These are phyloP conservation scores for Tolypocladium nubicola DNA, from an alignment of 2,329 filamentous ascomycete species.

Conservation along the genomic window DNA sequence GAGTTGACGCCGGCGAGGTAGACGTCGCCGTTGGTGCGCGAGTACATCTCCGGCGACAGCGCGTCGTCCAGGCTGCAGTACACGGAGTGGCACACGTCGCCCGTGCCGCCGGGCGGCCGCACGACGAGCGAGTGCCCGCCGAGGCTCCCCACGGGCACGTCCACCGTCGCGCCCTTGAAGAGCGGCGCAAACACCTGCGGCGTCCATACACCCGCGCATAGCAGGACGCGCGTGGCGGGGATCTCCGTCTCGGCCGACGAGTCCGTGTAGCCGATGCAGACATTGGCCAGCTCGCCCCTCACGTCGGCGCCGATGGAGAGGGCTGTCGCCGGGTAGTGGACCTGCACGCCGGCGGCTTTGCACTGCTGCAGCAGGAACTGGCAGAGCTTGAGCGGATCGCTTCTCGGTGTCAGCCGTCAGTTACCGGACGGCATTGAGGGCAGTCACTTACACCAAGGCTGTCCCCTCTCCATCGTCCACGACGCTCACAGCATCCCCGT, in stretches of 20 bases:
- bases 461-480: conserved; percentile 51
- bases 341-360: conserved; percentile 46
- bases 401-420: conserved; percentile 14
- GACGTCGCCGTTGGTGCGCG: conserved; percentile 54
- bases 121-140: conserved; percentile 66
- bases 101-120: conserved; percentile 35
- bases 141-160: conserved; percentile 41
- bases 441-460: conserved; percentile 49
- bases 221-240: conserved; percentile 53
- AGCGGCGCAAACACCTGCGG: conserved; percentile 51
- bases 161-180: conserved; percentile 44
- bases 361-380: conserved; percentile 50
- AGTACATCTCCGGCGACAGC: conserved; percentile 64
- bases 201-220: conserved; percentile 65
- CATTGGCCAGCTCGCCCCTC: conserved; percentile 36
- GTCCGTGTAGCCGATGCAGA: conserved; percentile 36
- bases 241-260: conserved; percentile 38
- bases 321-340: conserved; percentile 55
- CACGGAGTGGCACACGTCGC: conserved; percentile 54
- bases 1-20: conserved; percentile 67
- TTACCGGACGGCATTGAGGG: background rate
- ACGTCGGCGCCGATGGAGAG: conserved; percentile 40
- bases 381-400: conserved; percentile 57
- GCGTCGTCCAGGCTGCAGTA: conserved; percentile 50
- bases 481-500: conserved; percentile 46